These are phyloP conservation scores for Lodderomyces orthopsilosis DNA, from an alignment of 1,139 yeast species.

Conservation along the genomic window DNA sequence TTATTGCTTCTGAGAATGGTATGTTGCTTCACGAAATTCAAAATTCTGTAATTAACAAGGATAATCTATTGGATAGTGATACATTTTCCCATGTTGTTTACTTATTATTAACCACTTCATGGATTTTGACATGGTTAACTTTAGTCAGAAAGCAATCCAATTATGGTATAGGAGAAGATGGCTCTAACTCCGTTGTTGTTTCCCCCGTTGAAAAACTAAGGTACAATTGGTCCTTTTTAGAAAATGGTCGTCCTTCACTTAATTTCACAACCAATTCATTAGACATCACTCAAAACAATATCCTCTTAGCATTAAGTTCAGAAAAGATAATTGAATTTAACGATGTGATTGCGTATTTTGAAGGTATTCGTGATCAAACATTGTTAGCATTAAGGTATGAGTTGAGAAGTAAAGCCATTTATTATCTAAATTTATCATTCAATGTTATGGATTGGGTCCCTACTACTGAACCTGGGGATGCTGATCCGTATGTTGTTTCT, in stretches of 20 bases:
- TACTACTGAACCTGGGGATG: slow-evolving; percentile 55
- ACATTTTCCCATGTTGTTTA: slow-evolving; percentile 49
- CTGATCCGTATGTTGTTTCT: slow-evolving; percentile 59
- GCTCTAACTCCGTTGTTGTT: slow-evolving; percentile 18
- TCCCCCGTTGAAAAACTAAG: slow-evolving; percentile 46
- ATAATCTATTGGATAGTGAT: slow-evolving; percentile 42
- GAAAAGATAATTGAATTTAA: slow-evolving; percentile 49
- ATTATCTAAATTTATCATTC: slow-evolving; percentile 52
- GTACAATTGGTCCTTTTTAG: slow-evolving; percentile 57
- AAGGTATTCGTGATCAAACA: slow-evolving; percentile 45
- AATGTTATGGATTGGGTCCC: slow-evolving; percentile 44
- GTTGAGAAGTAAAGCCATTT: slow-evolving; percentile 58
- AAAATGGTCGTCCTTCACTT: slow-evolving; percentile 36
- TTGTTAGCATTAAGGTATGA: slow-evolving; percentile 64
- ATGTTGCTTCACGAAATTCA: slow-evolving; percentile 24
- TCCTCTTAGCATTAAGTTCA: slow-evolving; percentile 35
- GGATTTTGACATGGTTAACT: slow-evolving; percentile 59
- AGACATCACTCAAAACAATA: slow-evolving; percentile 22
- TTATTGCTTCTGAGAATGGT: slow-evolving; percentile 34
- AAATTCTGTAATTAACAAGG: slow-evolving; percentile 28
- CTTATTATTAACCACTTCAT: slow-evolving; percentile 44
- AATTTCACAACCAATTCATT: slow-evolving; percentile 20
- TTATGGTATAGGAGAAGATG: slow-evolving; percentile 26
- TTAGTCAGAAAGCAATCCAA: slow-evolving; percentile 44
- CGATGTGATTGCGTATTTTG: slow-evolving; percentile 42